These are phyloP conservation scores for Acidomyces sp. DNA, from an alignment of 495 filamentous ascomycete genomes.

Conservation along the genomic window DNA sequence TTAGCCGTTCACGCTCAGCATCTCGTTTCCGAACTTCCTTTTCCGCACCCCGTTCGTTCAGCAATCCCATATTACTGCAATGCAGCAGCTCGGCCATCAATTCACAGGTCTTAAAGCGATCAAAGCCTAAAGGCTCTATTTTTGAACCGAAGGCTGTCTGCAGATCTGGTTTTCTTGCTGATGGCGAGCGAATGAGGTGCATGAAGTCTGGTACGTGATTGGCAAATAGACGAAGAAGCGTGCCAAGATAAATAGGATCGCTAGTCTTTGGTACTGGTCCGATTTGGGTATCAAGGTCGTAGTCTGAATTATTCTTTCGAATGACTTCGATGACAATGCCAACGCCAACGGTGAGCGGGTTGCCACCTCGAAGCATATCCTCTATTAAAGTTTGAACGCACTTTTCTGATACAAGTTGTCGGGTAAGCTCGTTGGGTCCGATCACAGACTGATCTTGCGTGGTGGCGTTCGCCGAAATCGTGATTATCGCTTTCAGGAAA, in stretches of 20 bases:
- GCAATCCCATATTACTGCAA: constrained; percentile 95
- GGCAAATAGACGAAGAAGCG: constrained; percentile 81
- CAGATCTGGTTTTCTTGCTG: constrained; percentile 50
- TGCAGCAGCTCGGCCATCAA: constrained; percentile 96
- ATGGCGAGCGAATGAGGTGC: constrained; percentile 61
- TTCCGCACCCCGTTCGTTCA: constrained; percentile 89
- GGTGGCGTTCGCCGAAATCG: constrained; percentile 94
- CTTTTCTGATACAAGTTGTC: constrained; percentile 80
- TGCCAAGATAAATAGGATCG: constrained; percentile 94
- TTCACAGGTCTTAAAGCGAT: constrained; percentile 97
- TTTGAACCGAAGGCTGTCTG: constrained; percentile 75
- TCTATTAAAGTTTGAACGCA: constrained; percentile 71
- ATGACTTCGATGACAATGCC: constrained; percentile 98
- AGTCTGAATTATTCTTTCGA: constrained; percentile 98
- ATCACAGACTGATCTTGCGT: constrained; percentile 97
- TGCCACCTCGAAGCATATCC: constrained; percentile 89
- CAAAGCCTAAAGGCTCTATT: constrained; percentile 93
- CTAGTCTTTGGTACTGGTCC: constrained; percentile 66
- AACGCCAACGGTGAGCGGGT: constrained; percentile 89
- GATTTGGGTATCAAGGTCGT: constrained; percentile 76
- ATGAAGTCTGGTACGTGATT: constrained; percentile 91
- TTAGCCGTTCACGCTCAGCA: constrained; percentile 63
- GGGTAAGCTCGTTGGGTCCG: constrained; percentile 89
- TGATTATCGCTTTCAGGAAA: constrained; percentile 97
- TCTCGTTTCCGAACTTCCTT: constrained; percentile 72